Conservation (phyloP, 371 early-diverging fungal species). For the Lichtheimia ornata region DNA sequence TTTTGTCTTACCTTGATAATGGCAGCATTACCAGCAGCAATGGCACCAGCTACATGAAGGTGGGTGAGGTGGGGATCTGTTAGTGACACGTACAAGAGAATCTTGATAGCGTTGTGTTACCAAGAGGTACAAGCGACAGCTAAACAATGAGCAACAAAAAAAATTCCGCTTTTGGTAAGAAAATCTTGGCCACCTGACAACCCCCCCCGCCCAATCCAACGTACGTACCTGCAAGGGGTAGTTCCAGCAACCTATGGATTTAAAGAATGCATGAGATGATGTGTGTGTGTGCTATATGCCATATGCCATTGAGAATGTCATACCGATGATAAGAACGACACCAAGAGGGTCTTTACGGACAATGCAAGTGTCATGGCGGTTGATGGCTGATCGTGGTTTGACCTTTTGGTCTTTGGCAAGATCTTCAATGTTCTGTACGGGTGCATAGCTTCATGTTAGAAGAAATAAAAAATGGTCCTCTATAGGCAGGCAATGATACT, state of each 20-base stretch:
- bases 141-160: conserved; percentile 3
- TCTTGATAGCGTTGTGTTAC: conserved; percentile 12
- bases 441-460: not conserved
- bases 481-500: not conserved
- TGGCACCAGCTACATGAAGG: conserved; percentile 66
- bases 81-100: no score
- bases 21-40: conserved; percentile 87
- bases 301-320: not conserved
- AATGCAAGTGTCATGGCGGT: conserved; percentile 41
- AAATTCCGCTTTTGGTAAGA: not conserved
- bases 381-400: conserved; percentile 24
- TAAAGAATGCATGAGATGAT: not conserved
- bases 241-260: conserved; percentile 40
- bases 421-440: conserved; percentile 55
- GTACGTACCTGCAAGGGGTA: conserved; percentile 43
- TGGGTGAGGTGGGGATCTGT: not conserved
- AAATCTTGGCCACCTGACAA: conserved; percentile 5
- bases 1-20: conserved; percentile 59
- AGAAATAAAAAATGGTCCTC: no score
- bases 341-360: conserved; percentile 80
- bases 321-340: conserved; percentile 62
- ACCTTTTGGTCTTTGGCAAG: conserved; percentile 56
- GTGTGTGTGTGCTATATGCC: not conserved
- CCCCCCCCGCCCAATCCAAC: not conserved
- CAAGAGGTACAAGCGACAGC: conserved; percentile 34